phyloP scores from a whole-genome alignment of 2,329 filamentous ascomycete genomes.

The Capronia americana region DNA sequence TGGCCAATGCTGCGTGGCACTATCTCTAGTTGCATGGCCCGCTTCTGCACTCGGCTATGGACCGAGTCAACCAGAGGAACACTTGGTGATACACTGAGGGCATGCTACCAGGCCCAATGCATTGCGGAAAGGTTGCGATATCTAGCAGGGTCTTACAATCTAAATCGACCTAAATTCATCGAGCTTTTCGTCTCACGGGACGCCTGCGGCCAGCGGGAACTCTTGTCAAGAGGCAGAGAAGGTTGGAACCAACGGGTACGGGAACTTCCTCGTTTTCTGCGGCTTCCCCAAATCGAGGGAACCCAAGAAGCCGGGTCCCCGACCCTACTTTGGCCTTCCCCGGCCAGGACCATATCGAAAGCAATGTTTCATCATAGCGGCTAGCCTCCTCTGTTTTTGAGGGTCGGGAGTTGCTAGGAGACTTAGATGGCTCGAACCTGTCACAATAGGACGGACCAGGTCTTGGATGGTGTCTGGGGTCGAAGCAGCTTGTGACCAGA shows the following conservation, averaged over 20 bases:
- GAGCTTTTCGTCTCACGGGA: slow-evolving; percentile 1
- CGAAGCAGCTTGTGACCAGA: background rate
- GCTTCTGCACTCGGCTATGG: slow-evolving; percentile 22
- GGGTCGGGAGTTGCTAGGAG: background rate
- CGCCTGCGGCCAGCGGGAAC: background rate
- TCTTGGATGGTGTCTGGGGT: background rate
- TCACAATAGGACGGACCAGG: background rate
- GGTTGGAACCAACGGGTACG: slow-evolving; percentile 12
- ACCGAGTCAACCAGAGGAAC: slow-evolving; percentile 17
- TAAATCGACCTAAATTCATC: background rate
- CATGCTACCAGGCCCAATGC: slow-evolving; percentile 10
- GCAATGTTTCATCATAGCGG: background rate
- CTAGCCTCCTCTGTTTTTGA: background rate
- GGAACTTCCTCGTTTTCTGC: slow-evolving; percentile 22
- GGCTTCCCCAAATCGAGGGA: slow-evolving; percentile 21
- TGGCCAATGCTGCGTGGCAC: slow-evolving; percentile 15
- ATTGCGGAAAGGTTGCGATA: slow-evolving; percentile 3
- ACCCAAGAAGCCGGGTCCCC: slow-evolving; percentile 18
- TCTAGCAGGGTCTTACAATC: slow-evolving; percentile 3
- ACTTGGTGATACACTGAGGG: slow-evolving; percentile 3
- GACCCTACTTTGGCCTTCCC: background rate
- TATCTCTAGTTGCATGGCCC: slow-evolving; percentile 18
- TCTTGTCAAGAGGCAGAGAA: background rate
- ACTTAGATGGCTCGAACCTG: background rate
- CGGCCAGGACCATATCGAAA: background rate